Percentiles rank a stretch among this genome's conserved stretches.
Conservation (phyloP, 2,329 filamentous ascomycete species). For the Trematosphaeria pertusa region DNA sequence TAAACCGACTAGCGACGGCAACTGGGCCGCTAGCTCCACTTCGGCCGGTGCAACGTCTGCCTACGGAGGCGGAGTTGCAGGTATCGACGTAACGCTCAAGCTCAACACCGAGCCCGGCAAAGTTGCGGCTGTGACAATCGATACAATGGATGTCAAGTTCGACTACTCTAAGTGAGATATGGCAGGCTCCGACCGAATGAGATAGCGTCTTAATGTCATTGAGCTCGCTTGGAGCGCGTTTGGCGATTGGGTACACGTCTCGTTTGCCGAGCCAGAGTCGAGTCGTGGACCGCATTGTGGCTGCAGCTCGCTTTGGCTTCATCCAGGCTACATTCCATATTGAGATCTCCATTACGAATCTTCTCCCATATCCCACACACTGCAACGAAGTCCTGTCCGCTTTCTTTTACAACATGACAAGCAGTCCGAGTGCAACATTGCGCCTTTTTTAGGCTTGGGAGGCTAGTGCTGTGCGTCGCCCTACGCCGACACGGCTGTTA, state of each 20-base stretch:
- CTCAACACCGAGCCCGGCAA: background rate
- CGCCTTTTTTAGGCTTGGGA: constrained; percentile 1
- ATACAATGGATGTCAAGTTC: constrained; percentile 11
- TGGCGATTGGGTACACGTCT: no score
- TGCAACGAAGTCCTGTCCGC: no score
- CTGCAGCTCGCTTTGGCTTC: no score
- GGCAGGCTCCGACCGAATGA: background rate
- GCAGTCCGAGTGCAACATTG: no score
- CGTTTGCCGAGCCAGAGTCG: no score
- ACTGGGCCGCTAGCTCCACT: constrained; percentile 2
- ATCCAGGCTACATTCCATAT: no score
- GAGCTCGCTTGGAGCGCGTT: background rate
- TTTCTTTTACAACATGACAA: no score
- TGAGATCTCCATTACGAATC: no score
- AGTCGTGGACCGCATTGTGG: background rate
- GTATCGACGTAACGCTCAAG: constrained; percentile 10
- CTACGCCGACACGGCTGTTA: no score
- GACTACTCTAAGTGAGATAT: constrained; percentile 7
- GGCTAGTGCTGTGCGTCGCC: background rate
- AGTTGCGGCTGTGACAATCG: constrained; percentile 6
- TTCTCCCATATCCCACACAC: no score
- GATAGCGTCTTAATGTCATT: background rate
- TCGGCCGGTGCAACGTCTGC: constrained; percentile 9
- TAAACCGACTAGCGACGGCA: background rate
- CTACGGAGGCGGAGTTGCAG: constrained; percentile 14